Evolutionary conservation across 208 protist genomes (phyloP).

Genomic region (Blechomonas ayalai): DNA sequence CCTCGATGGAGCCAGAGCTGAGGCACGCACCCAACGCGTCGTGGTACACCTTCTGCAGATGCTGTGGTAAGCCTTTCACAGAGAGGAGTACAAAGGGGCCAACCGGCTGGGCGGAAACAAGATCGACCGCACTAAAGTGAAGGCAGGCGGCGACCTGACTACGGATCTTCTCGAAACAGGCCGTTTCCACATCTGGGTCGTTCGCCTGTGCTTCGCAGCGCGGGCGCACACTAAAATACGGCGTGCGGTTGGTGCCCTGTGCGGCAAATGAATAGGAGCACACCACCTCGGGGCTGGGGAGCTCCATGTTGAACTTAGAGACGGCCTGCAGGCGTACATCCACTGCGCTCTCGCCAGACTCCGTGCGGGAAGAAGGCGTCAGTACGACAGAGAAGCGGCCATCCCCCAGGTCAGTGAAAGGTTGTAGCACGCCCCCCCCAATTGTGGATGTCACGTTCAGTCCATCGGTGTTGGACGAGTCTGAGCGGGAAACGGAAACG

Average conservation of each 20-base stretch:
- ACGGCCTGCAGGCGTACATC: too few species aligned
- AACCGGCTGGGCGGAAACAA: slow-evolving; percentile 17
- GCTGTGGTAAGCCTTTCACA: slow-evolving; percentile 17
- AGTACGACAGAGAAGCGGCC: too few species aligned
- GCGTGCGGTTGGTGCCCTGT: slow-evolving; percentile 15
- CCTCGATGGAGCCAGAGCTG: slow-evolving; percentile 6
- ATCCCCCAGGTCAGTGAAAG: too few species aligned
- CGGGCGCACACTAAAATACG: slow-evolving; percentile 22
- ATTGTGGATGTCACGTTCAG: too few species aligned
- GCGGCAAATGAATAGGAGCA: slow-evolving; percentile 34
- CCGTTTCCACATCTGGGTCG: slow-evolving; percentile 3
- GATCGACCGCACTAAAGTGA: slow-evolving; percentile 34
- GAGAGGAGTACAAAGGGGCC: slow-evolving; percentile 30
- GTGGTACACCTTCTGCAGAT: slow-evolving; percentile 21
- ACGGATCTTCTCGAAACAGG: slow-evolving; percentile 15
- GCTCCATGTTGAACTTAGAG: too few species aligned
- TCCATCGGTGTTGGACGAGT: too few species aligned
- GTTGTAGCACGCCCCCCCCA: too few species aligned
- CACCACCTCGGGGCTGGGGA: too few species aligned
- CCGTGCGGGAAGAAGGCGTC: too few species aligned
- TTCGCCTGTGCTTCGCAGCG: slow-evolving; percentile 6
- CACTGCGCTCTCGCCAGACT: too few species aligned
- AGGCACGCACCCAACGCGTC: slow-evolving; percentile 29
- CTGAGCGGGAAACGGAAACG: too few species aligned
- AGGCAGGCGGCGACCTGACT: slow-evolving; percentile 34